These are phyloP conservation scores for Pleurotus cornucopiae DNA, from an alignment of 768 basidiomycete species.

Conservation along the genomic window DNA sequence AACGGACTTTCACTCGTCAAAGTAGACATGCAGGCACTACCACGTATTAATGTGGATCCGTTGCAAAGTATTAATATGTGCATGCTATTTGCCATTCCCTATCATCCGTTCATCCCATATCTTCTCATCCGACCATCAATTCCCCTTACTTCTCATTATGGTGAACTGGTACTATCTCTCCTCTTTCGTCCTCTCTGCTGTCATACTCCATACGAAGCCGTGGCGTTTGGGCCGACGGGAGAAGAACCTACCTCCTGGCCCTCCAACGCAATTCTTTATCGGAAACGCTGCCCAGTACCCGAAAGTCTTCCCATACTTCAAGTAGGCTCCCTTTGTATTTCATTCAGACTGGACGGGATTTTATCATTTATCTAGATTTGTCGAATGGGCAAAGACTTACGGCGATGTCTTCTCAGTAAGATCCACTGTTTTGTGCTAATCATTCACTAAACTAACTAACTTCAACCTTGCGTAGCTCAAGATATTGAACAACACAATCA, in stretches of 20 bases:
- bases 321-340: background rate
- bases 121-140: too few species aligned
- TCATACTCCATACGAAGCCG: background rate
- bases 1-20: too few species aligned
- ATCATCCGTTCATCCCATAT: too few species aligned
- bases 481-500: conserved; percentile 16
- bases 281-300: conserved; percentile 21
- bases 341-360: background rate
- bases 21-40: too few species aligned
- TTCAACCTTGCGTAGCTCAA: conserved; percentile 14
- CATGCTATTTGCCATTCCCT: too few species aligned
- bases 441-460: background rate
- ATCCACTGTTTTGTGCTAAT: background rate
- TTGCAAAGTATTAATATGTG: too few species aligned
- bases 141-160: too few species aligned
- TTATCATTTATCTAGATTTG: conserved; percentile 9
- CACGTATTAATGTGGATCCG: too few species aligned
- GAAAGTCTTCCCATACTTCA: conserved; percentile 6
- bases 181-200: background rate
- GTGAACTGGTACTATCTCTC: background rate
- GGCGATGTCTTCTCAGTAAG: conserved; percentile 16
- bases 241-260: conserved; percentile 19
- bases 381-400: conserved; percentile 13
- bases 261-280: conserved; percentile 19
- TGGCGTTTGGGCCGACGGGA: conserved; percentile 11